Evolutionary conservation across 257 asterid species (phyloP), one percentile per base, ranked within the genome.

Genomic region (Capsicum pubescens): DNA sequence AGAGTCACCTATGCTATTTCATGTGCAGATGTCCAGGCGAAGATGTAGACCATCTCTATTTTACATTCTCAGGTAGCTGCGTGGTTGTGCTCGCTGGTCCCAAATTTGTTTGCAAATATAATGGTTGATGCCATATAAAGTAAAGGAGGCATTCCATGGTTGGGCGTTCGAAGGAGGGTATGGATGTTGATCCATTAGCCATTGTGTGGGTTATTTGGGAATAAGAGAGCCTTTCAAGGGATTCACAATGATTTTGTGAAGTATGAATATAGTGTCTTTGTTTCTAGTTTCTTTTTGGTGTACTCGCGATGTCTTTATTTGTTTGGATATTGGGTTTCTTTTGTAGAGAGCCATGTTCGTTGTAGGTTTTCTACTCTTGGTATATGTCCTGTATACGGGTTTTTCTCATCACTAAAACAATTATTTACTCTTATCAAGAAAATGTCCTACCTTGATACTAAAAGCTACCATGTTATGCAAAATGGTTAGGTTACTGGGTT

Each of bases 71-170:
- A 66, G 71, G 15, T 66, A 66, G n/a, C 71, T 66, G 6, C 6
- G n/a, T 0, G 10, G n/a, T 66, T 66, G 71, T 32, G 46, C 44
- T 66, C 1, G n/a, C 46, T 66, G 71, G 42, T 66, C 17, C 46
- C 46, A 66, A 66, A 66, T 32, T 66, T 66, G n/a, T 66, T 64
- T 66, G 46, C n/a, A 39, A 66, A 66, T 66, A 66, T 66, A 32
- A 64, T 64, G 44, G 71, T 32, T 64, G 39, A 66, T 66, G n/a
- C 71, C 46, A 1, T 17, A 32, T 32, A 66, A 44, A 32, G 44
- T 32, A 66, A 66, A 66, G n/a, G 71, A 36, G 52, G 50, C 19
- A 14, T n/a, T 35, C 19, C 19, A 66, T 6, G 6, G 19, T 66
- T 13, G 72, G 48, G 6, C 11, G 6, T 8, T 11, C 0, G 72